Percentiles rank a stretch among this genome's conserved stretches.
These are phyloP conservation scores for Sugiyamaella pinicola DNA, from an alignment of 1,139 yeast genomes.

Conservation along the genomic window DNA sequence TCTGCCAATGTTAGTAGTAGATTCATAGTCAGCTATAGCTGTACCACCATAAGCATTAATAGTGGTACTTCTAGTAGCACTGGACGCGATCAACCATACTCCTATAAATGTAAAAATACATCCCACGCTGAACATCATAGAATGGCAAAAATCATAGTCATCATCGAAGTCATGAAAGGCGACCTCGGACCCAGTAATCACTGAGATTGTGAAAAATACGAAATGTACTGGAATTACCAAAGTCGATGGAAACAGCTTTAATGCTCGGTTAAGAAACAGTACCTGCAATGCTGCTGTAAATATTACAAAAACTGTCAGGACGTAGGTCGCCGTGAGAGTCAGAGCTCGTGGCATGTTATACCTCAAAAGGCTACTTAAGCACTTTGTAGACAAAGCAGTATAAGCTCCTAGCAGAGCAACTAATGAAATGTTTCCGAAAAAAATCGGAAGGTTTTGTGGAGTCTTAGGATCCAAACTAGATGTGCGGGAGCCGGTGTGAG, in stretches of 20 bases:
- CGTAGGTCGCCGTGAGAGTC: slow-evolving; percentile 39
- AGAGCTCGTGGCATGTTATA: slow-evolving; percentile 38
- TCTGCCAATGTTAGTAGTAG: neutral
- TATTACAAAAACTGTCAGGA: slow-evolving; percentile 38
- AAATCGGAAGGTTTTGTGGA: neutral
- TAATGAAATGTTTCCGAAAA: slow-evolving; percentile 37
- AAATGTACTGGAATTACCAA: slow-evolving; percentile 52
- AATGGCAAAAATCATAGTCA: slow-evolving; percentile 32
- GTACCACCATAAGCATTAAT: slow-evolving; percentile 1
- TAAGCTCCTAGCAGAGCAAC: slow-evolving; percentile 51
- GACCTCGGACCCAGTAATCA: slow-evolving; percentile 47
- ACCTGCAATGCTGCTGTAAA: slow-evolving; percentile 47
- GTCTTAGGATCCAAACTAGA: neutral
- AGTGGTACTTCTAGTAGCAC: neutral
- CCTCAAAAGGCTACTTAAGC: slow-evolving; percentile 43
- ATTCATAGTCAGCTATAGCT: neutral
- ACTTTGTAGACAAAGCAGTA: slow-evolving; percentile 49
- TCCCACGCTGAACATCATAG: slow-evolving; percentile 41
- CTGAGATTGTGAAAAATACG: slow-evolving; percentile 48
- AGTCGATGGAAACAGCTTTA: slow-evolving; percentile 46
- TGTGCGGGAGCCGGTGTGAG: neutral
- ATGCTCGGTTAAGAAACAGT: slow-evolving; percentile 43
- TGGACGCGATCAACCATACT: slow-evolving; percentile 44
- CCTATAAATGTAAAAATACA: slow-evolving; percentile 46
- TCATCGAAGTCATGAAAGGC: slow-evolving; percentile 47